A percentile compares a stretch with the other conserved stretches of the same genome.
Conservation (phyloP, 2,329 filamentous ascomycete genomes). For the Xylaria multiplex region DNA sequence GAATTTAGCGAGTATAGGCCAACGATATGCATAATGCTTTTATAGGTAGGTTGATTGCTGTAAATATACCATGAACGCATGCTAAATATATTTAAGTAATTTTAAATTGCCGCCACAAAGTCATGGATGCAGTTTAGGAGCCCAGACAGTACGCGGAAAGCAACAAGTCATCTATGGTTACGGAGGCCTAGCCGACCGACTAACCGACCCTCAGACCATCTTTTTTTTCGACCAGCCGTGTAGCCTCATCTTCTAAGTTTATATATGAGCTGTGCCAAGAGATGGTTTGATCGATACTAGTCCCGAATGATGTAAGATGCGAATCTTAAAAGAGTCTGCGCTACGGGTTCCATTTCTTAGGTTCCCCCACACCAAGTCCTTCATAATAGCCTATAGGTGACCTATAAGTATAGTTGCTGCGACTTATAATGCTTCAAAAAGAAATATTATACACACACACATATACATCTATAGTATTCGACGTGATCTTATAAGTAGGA, state of each 20-base stretch:
- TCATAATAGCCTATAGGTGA: background rate
- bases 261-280: background rate
- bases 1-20: background rate
- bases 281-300: background rate
- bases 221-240: background rate
- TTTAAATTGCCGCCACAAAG: background rate
- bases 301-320: background rate
- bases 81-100: background rate
- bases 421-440: too few species aligned
- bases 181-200: too few species aligned
- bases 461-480: background rate
- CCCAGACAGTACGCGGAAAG: too few species aligned
- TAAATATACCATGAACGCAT: background rate
- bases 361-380: background rate
- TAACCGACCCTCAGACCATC: background rate
- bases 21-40: background rate
- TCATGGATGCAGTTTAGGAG: too few species aligned
- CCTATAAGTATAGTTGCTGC: background rate
- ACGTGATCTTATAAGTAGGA: background rate
- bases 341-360: background rate
- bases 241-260: background rate
- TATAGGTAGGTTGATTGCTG: too few species aligned
- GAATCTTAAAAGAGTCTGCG: background rate
- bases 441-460: too few species aligned
- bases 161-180: too few species aligned